Evolutionary conservation across 495 filamentous ascomycete genomes (phyloP).

Genomic region (Penicillium salamii): DNA sequence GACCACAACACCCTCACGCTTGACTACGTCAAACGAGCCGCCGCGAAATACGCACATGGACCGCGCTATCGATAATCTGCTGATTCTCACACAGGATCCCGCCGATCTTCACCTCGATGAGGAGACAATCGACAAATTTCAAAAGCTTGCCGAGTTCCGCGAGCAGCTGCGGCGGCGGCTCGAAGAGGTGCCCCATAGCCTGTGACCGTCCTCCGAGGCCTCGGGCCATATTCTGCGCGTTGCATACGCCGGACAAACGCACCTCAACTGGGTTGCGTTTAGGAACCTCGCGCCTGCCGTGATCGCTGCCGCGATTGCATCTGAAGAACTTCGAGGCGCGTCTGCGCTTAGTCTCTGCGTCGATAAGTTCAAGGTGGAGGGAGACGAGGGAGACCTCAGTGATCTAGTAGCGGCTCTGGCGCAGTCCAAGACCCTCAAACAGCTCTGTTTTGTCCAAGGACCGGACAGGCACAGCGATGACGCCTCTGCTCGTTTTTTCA

Average conservation of each 20-base stretch:
- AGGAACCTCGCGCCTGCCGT: constrained; percentile 7
- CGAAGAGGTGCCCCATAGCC: constrained; percentile 12
- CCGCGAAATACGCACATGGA: constrained; percentile 6
- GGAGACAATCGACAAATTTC: constrained; percentile 1
- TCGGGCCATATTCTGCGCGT: constrained; percentile 14
- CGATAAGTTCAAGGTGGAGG: constrained; percentile 1
- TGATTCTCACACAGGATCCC: constrained; percentile 13
- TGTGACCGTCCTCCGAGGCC: constrained; percentile 10
- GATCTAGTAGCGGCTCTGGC: constrained; percentile 9
- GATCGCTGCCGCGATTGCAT: constrained; percentile 13
- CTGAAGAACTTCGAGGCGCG: constrained; percentile 10
- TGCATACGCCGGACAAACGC: constrained; percentile 10
- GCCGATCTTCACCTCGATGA: constrained; percentile 2
- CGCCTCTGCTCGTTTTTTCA: constrained; percentile 7
- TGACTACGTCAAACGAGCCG: constrained; percentile 6
- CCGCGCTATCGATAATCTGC: constrained; percentile 16
- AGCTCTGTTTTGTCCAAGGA: constrained; percentile 14
- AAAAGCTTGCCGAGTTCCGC: constrained; percentile 10
- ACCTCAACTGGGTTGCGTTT: constrained; percentile 18
- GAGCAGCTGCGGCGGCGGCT: constrained; percentile 14
- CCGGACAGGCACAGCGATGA: constrained; percentile 13
- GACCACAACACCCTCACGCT: constrained; percentile 1
- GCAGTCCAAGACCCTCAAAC: constrained; percentile 11
- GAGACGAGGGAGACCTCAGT: constrained; percentile 4
- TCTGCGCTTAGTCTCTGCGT: constrained; percentile 19